Evolutionary conservation across 129 eudicot species (phyloP), one percentile per base, ranked within the genome.

Genomic region (carrot (Daucus carota)): DNA sequence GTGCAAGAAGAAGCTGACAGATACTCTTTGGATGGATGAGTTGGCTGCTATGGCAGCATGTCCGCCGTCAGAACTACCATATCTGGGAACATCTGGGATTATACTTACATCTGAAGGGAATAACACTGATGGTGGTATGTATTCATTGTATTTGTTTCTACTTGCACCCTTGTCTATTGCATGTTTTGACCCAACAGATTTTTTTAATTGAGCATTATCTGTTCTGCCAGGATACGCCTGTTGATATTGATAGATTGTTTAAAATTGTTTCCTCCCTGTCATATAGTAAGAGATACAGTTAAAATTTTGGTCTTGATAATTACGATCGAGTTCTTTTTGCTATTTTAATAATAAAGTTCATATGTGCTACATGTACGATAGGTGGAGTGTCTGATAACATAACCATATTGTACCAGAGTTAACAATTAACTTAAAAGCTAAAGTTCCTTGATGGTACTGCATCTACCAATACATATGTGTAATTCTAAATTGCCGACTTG

Each of bases 11-110:
- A 93, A 93, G 84, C 86, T 82, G 74, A 83, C 81, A n/a, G 98
- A 93, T 78, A 91, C 90, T 48, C 88, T 88, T 59, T 93, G 98
- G 98, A 90, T 86, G 88, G 91, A 87, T 78, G 97, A 93, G 81
- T 82, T 93, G 82, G 98, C 98, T 34, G 96, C 97, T 80, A 86
- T 93, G 89, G 89, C 90, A 62, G 96, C 98, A 57, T 86, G 46
- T 20, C 74, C 92, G 5, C 86, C 88, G 67, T 72, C 94, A 18
- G 95, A 86, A 40, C 82, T 90, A 18, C 84, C 98, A 8, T 93
- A 78, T 80, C 47, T 86, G 63, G 98, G 89, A 68, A 80, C 91
- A 44, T 86, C 94, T 34, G 98, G 98, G 57, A 80, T 92, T 50
- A 75, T 86, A 76, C 81, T 92, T 54, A 74, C 96, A 36, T 84